Evolutionary conservation across 2,329 filamentous ascomycete species (phyloP), one percentile per base, ranked within the genome.

Genomic region (Talaromyces pinophilus): DNA sequence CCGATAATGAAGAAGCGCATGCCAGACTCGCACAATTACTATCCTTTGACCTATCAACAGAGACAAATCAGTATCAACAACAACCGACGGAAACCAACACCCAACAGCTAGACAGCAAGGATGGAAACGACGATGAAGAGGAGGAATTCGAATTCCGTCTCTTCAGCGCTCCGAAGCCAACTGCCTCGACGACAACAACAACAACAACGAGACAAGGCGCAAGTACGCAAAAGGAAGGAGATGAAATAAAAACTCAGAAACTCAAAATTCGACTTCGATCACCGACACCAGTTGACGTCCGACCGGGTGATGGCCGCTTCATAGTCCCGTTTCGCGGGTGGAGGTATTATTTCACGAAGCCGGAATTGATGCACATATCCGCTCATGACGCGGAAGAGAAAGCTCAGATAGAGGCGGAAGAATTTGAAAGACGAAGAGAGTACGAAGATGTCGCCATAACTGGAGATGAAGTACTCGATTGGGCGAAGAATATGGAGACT

Each of bases 91-190:
- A 57, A 48, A 1, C 22, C 19, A 13, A 44, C 55, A 67, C 22
- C 22, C 60, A 60, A 25, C 28, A 69, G 28, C 61, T 7, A 64
- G 44, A n/a, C 66, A 59, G 1, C 22, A 50, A 62, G 6, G 25
- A 62, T 2, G 44, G 44, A 7, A 48, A 71, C 1, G 74, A 76
- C 60, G 76, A 77, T 1, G 77, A 79, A 38, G 79, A 81, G 64
- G 76, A 80, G 64, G 79, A 80, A 67, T 81, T 80, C 64, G 79
- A 81, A 62, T 81, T 81, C 68, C 75, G 79, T 7, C 68, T 81
- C 15, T 81, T 81, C 71, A 78, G 74, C 52, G 74, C 76, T 3
- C 48, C 71, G 42, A 71, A 71, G 61, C 48, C 66, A 10, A 68
- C 67, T 38, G 59, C 67, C n/a, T 30, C 40, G 5, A 50, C 65